phyloP scores from a whole-genome alignment of 495 filamentous ascomycete genomes.

The Talaromyces wortmannii region DNA sequence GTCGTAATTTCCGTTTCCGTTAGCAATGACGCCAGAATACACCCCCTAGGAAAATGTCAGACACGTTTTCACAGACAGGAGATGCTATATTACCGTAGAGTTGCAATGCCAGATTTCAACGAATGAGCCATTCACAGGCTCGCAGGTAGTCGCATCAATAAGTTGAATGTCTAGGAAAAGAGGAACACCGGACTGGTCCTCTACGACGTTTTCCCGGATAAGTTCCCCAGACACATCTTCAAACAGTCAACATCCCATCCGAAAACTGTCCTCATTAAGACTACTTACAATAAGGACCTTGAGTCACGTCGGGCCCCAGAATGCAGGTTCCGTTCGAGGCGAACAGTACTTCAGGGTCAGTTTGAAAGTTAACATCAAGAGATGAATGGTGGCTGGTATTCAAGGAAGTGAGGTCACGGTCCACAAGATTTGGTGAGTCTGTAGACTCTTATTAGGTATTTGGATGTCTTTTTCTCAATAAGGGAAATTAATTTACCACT shows the following conservation, averaged over 20 bases:
- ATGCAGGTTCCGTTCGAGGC: constrained; percentile 48
- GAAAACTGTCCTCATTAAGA: constrained; percentile 3
- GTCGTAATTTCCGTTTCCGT: constrained; percentile 39
- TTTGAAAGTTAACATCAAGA: constrained; percentile 38
- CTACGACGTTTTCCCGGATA: constrained; percentile 49
- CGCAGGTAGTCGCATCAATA: constrained; percentile 51
- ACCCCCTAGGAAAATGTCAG: constrained; percentile 24
- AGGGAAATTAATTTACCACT: too few species aligned
- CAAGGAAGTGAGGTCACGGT: constrained; percentile 14
- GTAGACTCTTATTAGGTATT: too few species aligned
- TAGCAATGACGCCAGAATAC: constrained; percentile 49
- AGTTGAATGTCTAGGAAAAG: constrained; percentile 55
- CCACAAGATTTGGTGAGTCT: too few species aligned
- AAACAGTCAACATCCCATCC: too few species aligned
- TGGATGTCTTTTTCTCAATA: too few species aligned
- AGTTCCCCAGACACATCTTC: constrained; percentile 37
- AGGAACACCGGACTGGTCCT: constrained; percentile 46
- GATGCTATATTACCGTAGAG: constrained; percentile 8
- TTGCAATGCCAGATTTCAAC: constrained; percentile 58
- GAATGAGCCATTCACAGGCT: constrained; percentile 45
- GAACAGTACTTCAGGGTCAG: constrained; percentile 43
- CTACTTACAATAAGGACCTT: constrained; percentile 47
- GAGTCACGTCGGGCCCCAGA: constrained; percentile 47
- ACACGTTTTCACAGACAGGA: too few species aligned
- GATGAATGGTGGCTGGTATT: constrained; percentile 33